Evolutionary conservation across 2,329 filamentous ascomycete genomes (phyloP).

Genomic region (Thelonectria rubi): DNA sequence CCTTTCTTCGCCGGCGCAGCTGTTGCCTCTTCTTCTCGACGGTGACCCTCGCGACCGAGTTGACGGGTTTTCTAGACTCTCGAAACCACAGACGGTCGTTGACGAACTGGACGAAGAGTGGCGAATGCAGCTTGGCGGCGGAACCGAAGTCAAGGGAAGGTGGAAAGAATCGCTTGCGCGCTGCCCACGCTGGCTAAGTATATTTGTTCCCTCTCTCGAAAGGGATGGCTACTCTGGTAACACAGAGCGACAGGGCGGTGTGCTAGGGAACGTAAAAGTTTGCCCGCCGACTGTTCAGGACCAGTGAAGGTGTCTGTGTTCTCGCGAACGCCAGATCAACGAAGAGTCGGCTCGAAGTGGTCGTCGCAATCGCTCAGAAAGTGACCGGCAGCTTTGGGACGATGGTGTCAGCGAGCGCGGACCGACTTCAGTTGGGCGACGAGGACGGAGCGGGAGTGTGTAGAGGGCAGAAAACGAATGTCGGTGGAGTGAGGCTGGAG

Average conservation of each 20-base stretch:
- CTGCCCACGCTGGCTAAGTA: neutral
- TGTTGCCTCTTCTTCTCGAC: constrained; percentile 47
- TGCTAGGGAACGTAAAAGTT: constrained; percentile 31
- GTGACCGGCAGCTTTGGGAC: constrained; percentile 28
- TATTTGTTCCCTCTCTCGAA: too few relatives aligned
- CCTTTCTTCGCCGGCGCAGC: constrained; percentile 46
- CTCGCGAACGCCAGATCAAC: constrained; percentile 47
- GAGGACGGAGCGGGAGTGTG: constrained; percentile 43
- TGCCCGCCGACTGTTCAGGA: constrained; percentile 55
- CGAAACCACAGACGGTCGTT: constrained; percentile 53
- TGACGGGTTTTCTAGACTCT: constrained; percentile 31
- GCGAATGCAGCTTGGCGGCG: constrained; percentile 75
- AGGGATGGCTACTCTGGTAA: neutral
- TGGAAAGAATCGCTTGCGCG: constrained; percentile 12
- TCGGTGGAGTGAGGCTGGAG: constrained; percentile 29
- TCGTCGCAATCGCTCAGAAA: constrained; percentile 39
- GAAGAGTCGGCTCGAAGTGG: constrained; percentile 51
- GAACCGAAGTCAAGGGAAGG: constrained; percentile 20
- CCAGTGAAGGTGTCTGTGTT: constrained; percentile 71
- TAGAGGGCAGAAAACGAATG: constrained; percentile 35
- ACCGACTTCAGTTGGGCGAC: constrained; percentile 50
- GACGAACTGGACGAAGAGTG: constrained; percentile 70
- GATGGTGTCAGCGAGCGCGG: constrained; percentile 40
- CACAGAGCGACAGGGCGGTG: neutral
- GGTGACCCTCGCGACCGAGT: constrained; percentile 33